Base-by-base conservation (phyloP, 78 protist species). In the Cyanophora paradoxa region DNA sequence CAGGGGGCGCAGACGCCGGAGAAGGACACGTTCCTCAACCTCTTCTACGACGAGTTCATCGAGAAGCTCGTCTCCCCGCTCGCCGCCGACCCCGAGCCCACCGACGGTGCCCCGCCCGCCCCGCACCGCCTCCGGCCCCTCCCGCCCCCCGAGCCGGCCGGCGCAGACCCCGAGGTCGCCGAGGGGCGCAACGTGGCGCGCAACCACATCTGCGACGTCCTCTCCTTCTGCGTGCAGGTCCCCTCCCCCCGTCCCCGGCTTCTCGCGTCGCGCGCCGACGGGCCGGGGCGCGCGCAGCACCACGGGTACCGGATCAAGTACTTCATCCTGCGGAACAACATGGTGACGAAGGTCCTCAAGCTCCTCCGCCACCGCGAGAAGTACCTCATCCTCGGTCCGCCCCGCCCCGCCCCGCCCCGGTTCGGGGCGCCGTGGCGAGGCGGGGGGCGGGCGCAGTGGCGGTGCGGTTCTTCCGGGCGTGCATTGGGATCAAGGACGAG, bases 11-110 rank as follows among this genome's bases (percentile, higher is more conserved):
- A 36, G 44, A 28, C 64, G 10, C 48, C 39, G 31, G 50, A 84
- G 86, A 33, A 61, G 26, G 85, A 76, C 46, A 82, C 73, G 11
- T 83, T 86, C 66, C 82, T 86, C 46, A 72, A 71, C 69, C 33
- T 79, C n/a, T 82, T 86, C 73, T 86, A 86, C 78, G 76, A 67
- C n/a, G 63, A 78, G 30, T 68, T 81, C n/a, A 37, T 82, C n/a
- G 30, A 36, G 37, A 36, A 54, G 63, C 72, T 80, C 13, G 85
- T 72, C 14, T 42, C 54, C 72, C 89, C 89, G 13, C 50, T 81
- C 1, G 24, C 52, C 30, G 56, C 54, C 41, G 69, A 16, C 28
- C 20, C 33, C 22, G 42, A 41, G 44, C 39, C 28, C 17, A 7
- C 13, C 30, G 37, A 13, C 46, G 36, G 13, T 8, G 66, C 19